Percentiles rank a stretch among this genome's conserved stretches.
These are phyloP conservation scores for Phytophthora tubulina DNA, from an alignment of 352 stramenopile genomes.

Conservation along the genomic window DNA sequence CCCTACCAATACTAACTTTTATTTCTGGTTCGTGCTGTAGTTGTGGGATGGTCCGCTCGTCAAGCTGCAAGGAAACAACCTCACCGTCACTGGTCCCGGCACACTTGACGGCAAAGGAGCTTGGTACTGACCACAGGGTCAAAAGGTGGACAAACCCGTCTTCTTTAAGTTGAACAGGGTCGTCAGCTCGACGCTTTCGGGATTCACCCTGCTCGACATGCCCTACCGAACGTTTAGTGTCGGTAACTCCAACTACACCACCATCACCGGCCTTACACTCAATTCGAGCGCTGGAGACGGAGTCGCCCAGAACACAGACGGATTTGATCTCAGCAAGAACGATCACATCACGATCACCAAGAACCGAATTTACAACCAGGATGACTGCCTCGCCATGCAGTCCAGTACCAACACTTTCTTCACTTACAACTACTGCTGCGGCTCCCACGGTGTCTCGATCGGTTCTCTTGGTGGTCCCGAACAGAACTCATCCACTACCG, in stretches of 20 bases:
- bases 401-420: constrained; percentile 33
- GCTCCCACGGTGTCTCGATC: constrained; percentile 39
- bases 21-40: constrained; percentile 5
- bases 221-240: constrained; percentile 23
- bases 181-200: constrained; percentile 35
- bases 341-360: constrained; percentile 38
- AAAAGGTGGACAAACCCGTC: constrained; percentile 27
- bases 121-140: constrained; percentile 46
- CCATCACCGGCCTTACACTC: constrained; percentile 27
- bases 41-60: constrained; percentile 42
- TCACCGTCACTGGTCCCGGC: constrained; percentile 40
- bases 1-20: background rate
- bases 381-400: constrained; percentile 32
- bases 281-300: constrained; percentile 28
- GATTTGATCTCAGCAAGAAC: constrained; percentile 41
- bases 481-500: constrained; percentile 19
- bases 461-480: constrained; percentile 21
- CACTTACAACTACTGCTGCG: constrained; percentile 26
- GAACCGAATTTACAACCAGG: constrained; percentile 42
- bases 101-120: constrained; percentile 45
- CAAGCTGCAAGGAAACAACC: constrained; percentile 36
- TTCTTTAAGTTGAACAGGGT: constrained; percentile 27
- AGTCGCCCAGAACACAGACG: constrained; percentile 27
- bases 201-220: constrained; percentile 43
- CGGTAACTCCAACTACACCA: constrained; percentile 28